Evolutionary conservation across 1,284 basidiomycete species (phyloP), one percentile per base, ranked within the genome.

Genomic region (Rhodotorula glutinis): DNA sequence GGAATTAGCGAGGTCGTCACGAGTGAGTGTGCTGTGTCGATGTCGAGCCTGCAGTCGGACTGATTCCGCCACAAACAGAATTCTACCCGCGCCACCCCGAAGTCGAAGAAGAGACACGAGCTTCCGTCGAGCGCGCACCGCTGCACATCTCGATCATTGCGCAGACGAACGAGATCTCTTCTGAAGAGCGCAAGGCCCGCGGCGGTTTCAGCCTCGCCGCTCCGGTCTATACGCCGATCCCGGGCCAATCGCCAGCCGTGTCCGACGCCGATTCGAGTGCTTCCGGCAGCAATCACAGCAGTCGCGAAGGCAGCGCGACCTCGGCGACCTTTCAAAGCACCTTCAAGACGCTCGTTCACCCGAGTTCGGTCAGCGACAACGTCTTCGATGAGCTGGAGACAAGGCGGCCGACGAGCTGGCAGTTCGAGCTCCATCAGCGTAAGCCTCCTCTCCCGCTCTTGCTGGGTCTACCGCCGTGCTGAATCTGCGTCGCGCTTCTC

Each of bases 391-490:
- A 90, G 77, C 82, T 92, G 27, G 86, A 88, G 54, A 82, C 83
- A 0, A 78, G 79, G 13, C 80, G 87, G 17, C 85, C 83, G 27
- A 87, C 87, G 47, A 90, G 88, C 71, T 95, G 92, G 92, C 91
- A 93, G 79, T 94, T 92, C 76, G 91, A 93, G 80, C 82, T 95
- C 46, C 89, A 92, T 79, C 89, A 92, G 79, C 82, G 93, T 73
- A 84, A 86, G 76, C n/a, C n/a, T n/a, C n/a, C n/a, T n/a, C n/a
- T n/a, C n/a, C n/a, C n/a, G n/a, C n/a, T n/a, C n/a, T n/a, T n/a
- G n/a, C n/a, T n/a, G n/a, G n/a, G n/a, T n/a, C n/a, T n/a, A n/a
- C n/a, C n/a, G n/a, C n/a, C n/a, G n/a, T n/a, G n/a, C n/a, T n/a
- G n/a, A n/a, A n/a, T n/a, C n/a, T n/a, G n/a, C n/a, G n/a, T n/a